Evolutionary conservation across 208 protist genomes (phyloP), one percentile per base, ranked within the genome.

Genomic region (Vickermania spadyakhi): DNA sequence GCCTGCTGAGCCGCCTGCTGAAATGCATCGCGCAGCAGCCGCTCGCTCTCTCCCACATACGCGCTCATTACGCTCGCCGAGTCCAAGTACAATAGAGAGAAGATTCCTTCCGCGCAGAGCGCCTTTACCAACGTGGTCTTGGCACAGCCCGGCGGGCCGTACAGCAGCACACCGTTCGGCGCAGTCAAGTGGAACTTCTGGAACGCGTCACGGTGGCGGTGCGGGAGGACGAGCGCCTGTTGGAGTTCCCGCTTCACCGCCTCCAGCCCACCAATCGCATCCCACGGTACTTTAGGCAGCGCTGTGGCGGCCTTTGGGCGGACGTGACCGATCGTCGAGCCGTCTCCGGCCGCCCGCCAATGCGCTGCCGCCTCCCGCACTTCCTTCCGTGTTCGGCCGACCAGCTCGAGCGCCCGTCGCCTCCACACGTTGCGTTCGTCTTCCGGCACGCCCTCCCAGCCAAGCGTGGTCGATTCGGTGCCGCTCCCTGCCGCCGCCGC

Each of bases 211-310:
- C 98, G 98, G 66, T 99, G 94, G 64, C 96, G 84, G 42, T 99
- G 88, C 21, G 99, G 99, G 69, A 98, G 99, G 68, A 99, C 91
- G 1, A 99, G 91, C 25, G 98, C 84, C 72, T 99, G 97, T 62
- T 96, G 93, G 28, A 99, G 87, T 60, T 99, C 93, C n/a, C 79
- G 67, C 78, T 99, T 99, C 26, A 99, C 96, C 30, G 94, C 69
- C 54, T 96, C 84, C 3, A 99, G 83, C 52, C 99, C 99, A 64
- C 99, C 99, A 84, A 99, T 99, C 65, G 99, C 97, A 11, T 85
- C 86, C 98, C 99, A 99, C 3, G 84, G 85, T 11, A 98, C 68
- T 2, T 64, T 31, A 30, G 80, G 76, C 36, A 86, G 89, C 0
- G 72, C 76, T 14, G 70, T 69, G 2, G 23, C 55, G 41, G 62